Evolutionary conservation across 2,329 filamentous ascomycete genomes (phyloP).

Genomic region (Nigrospora osmanthi): DNA sequence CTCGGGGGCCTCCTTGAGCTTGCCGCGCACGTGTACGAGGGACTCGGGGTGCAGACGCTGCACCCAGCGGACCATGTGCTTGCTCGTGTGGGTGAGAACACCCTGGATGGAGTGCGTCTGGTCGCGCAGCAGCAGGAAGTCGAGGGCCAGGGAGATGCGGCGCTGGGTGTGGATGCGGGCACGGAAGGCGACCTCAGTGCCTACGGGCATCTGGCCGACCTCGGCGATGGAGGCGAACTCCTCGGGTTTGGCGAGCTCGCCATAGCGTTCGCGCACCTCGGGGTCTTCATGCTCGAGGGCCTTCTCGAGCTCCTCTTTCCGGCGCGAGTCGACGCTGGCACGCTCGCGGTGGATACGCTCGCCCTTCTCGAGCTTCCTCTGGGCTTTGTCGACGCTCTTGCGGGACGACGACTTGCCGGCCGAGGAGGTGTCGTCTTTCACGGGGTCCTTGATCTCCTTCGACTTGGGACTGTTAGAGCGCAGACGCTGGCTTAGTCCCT

Average conservation of each 20-base stretch:
- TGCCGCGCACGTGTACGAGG: conserved; percentile 67
- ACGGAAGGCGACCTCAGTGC: conserved; percentile 56
- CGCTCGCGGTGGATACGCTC: conserved; percentile 18
- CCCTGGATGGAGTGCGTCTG: conserved; percentile 77
- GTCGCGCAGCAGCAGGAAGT: conserved; percentile 81
- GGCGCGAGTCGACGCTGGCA: conserved; percentile 8
- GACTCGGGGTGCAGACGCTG: conserved; percentile 73
- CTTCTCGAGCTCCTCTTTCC: conserved; percentile 16
- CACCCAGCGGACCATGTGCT: conserved; percentile 74
- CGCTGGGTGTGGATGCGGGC: conserved; percentile 73
- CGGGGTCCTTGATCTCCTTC: not conserved
- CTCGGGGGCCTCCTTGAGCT: conserved; percentile 65
- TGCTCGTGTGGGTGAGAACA: conserved; percentile 41
- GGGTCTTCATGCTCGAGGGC: conserved; percentile 7
- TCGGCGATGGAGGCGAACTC: conserved; percentile 30
- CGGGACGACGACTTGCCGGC: conserved; percentile 14
- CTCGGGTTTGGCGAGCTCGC: conserved; percentile 7
- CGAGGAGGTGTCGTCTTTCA: not conserved
- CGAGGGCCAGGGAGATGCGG: conserved; percentile 70
- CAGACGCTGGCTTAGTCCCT: too few relatives aligned
- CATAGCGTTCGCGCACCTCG: conserved; percentile 9
- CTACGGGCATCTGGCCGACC: conserved; percentile 24
- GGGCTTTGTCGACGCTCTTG: conserved; percentile 13
- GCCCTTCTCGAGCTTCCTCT: conserved; percentile 19
- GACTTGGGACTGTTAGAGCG: not conserved